These are phyloP conservation scores for Echinochloa phyllopogon DNA, from an alignment of 176 grass and related monocot species.

Conservation along the genomic window DNA sequence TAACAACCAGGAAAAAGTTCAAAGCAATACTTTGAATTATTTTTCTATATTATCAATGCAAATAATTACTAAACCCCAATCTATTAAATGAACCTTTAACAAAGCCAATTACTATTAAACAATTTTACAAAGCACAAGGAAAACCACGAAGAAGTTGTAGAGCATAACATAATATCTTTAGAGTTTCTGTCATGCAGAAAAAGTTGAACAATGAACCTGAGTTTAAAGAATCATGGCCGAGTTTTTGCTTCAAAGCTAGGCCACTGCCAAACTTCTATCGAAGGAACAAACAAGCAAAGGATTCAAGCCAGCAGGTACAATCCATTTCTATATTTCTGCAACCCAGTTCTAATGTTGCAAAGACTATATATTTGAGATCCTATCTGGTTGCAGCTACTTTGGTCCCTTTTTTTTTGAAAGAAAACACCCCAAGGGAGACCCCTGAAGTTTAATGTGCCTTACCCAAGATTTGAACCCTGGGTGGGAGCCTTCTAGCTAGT, in stretches of 20 bases:
- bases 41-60: background rate
- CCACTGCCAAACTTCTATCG: slow-evolving; percentile 61
- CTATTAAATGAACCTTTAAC: background rate
- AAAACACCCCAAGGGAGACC: too few relatives aligned
- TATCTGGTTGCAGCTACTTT: background rate
- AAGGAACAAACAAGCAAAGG: slow-evolving; percentile 57
- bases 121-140: background rate
- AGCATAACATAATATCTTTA: slow-evolving; percentile 11
- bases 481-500: too few relatives aligned
- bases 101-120: background rate
- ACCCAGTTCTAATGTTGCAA: background rate
- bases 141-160: background rate
- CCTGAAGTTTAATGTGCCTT: too few relatives aligned
- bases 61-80: background rate
- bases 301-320: slow-evolving; percentile 63
- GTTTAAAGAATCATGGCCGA: slow-evolving; percentile 46
- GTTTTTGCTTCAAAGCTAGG: slow-evolving; percentile 61
- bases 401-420: too few relatives aligned
- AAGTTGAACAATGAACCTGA: slow-evolving; percentile 45
- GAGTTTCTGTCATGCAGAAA: slow-evolving; percentile 43
- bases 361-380: background rate
- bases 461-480: too few relatives aligned
- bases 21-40: background rate
- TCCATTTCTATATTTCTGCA: background rate
- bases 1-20: background rate